phyloP scores from a whole-genome alignment of 345 rosid species.

The Mallotus nudiflorus region DNA sequence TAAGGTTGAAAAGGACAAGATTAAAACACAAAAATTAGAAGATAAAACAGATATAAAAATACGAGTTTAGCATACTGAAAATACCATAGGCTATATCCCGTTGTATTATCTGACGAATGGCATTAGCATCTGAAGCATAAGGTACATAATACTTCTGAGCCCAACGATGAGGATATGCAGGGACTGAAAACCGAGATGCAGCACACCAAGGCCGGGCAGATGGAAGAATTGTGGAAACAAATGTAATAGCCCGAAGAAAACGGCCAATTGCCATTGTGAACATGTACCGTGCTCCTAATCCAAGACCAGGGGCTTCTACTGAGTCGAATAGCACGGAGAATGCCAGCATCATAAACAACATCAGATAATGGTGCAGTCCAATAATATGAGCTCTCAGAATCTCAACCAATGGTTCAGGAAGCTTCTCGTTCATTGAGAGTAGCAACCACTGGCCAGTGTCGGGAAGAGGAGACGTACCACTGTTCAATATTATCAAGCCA shows the following conservation, averaged over 20 bases:
- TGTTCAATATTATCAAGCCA: slow-evolving; percentile 40
- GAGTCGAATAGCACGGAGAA: slow-evolving; percentile 84
- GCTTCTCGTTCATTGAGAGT: slow-evolving; percentile 78
- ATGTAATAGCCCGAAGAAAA: slow-evolving; percentile 83
- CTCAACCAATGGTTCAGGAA: slow-evolving; percentile 64
- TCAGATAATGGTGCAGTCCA: slow-evolving; percentile 82
- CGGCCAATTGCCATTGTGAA: slow-evolving; percentile 94
- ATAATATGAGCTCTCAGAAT: slow-evolving; percentile 80
- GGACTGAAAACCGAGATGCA: slow-evolving; percentile 59
- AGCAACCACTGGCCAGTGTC: slow-evolving; percentile 95
- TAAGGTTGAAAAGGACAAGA: neutral
- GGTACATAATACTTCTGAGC: slow-evolving; percentile 90
- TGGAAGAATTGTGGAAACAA: slow-evolving; percentile 83
- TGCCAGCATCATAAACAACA: slow-evolving; percentile 84
- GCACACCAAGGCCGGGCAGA: slow-evolving; percentile 98
- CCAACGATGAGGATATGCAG: slow-evolving; percentile 82
- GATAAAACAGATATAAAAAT: neutral
- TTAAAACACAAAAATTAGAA: neutral
- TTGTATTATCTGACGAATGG: slow-evolving; percentile 58
- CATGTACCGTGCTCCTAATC: slow-evolving; percentile 87
- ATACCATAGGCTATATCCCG: slow-evolving; percentile 70
- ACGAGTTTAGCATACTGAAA: neutral
- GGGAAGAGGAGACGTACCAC: slow-evolving; percentile 77
- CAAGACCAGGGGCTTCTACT: slow-evolving; percentile 89
- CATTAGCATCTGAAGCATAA: slow-evolving; percentile 64